Evolutionary conservation across 495 filamentous ascomycete genomes (phyloP).

Genomic region (Astrothelium subdiscretum): DNA sequence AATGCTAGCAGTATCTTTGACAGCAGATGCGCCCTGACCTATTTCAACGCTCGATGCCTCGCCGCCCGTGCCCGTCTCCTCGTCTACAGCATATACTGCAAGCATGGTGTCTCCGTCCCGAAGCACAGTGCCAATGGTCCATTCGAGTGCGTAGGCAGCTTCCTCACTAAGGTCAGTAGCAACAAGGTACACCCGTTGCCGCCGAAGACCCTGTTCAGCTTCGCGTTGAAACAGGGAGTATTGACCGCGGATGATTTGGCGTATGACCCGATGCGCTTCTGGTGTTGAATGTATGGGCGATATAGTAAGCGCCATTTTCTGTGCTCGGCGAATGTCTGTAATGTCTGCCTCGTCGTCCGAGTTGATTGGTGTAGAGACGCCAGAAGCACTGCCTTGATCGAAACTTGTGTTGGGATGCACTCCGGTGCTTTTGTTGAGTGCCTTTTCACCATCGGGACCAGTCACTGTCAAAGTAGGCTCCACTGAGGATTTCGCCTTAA

Average conservation of each 20-base stretch:
- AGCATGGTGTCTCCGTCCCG: constrained; percentile 89
- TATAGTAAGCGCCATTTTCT: constrained; percentile 66
- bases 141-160: constrained; percentile 87
- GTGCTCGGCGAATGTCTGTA: constrained; percentile 72
- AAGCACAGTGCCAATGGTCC: constrained; percentile 93
- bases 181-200: constrained; percentile 78
- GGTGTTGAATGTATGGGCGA: constrained; percentile 68
- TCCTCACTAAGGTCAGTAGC: constrained; percentile 90
- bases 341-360: constrained; percentile 81
- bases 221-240: constrained; percentile 61
- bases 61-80: constrained; percentile 51
- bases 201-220: constrained; percentile 57
- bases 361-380: constrained; percentile 62
- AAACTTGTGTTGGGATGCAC: constrained; percentile 77
- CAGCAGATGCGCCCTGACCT: constrained; percentile 49
- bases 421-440: constrained; percentile 44
- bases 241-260: constrained; percentile 81
- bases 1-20: constrained; percentile 55
- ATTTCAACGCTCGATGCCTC: constrained; percentile 35
- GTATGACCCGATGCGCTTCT: constrained; percentile 63
- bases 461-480: constrained; percentile 56
- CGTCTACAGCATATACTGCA: constrained; percentile 81
- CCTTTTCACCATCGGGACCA: constrained; percentile 45
- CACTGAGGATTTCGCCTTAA: constrained; percentile 45
- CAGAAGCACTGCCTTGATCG: constrained; percentile 52